Percentiles rank a stretch among this genome's conserved stretches.
phyloP scores from a whole-genome alignment of 305 asterid species.

The Solanum hybrid region DNA sequence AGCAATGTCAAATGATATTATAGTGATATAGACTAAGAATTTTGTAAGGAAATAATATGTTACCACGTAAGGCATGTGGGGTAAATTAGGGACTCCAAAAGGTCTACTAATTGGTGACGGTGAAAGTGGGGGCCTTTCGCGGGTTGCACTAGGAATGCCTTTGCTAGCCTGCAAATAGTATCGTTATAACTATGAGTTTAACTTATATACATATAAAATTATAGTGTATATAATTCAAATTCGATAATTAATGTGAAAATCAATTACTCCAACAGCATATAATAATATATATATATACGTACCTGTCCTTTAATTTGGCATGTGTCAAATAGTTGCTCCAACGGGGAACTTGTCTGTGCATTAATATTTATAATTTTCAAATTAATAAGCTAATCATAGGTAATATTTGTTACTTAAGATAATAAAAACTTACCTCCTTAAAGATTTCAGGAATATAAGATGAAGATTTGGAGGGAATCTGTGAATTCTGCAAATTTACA shows the following conservation, averaged over 20 bases:
- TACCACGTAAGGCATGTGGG: constrained; percentile 14
- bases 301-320: constrained; percentile 3
- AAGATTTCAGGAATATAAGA: neutral
- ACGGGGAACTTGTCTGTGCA: neutral
- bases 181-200: neutral
- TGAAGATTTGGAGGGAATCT: neutral
- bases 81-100: neutral
- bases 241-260: neutral
- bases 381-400: neutral
- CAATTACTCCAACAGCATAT: neutral
- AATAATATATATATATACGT: neutral
- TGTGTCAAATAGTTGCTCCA: neutral
- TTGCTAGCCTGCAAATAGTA: neutral
- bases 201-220: neutral
- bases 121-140: constrained; percentile 20
- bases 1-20: no score
- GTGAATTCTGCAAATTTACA: neutral
- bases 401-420: neutral
- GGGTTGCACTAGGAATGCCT: neutral
- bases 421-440: neutral
- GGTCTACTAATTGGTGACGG: constrained; percentile 10
- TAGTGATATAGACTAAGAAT: neutral
- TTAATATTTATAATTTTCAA: neutral
- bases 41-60: neutral
- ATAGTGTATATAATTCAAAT: neutral